Conservation (phyloP, 164 flowering plant species). For the Cinnamomum micranthum region DNA sequence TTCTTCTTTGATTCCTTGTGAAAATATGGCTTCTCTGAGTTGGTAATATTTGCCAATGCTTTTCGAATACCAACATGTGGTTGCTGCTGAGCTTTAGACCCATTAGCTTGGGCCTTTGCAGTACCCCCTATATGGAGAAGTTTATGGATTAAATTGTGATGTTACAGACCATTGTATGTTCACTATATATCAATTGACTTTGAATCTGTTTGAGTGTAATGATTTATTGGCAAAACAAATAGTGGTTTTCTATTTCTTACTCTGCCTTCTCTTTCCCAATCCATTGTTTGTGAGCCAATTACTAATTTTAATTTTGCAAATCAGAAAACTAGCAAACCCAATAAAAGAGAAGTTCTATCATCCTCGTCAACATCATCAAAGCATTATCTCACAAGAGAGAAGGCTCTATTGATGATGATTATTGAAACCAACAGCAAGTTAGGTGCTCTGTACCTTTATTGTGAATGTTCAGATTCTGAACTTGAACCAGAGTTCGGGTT, state of each 20-base stretch:
- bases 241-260: not conserved
- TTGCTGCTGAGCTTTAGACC: constrained; percentile 24
- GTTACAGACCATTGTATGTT: not conserved
- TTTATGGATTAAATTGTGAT: not conserved
- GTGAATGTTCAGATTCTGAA: constrained; percentile 30
- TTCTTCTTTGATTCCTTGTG: constrained; percentile 31
- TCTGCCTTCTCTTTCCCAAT: not conserved
- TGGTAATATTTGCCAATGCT: constrained; percentile 58
- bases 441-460: constrained; percentile 22
- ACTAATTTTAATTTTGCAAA: not conserved
- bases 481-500: constrained; percentile 20
- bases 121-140: constrained; percentile 6
- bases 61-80: constrained; percentile 43
- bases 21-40: constrained; percentile 38
- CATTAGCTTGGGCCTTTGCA: constrained; percentile 18
- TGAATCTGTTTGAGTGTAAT: too few relatives aligned
- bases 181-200: too few relatives aligned
- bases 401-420: not conserved
- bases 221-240: not conserved
- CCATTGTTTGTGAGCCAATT: not conserved
- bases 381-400: not conserved
- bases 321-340: too few relatives aligned
- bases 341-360: not conserved
- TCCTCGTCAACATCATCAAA: not conserved
- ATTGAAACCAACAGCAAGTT: not conserved